Evolutionary conservation across 2,329 filamentous ascomycete species (phyloP), one percentile per base, ranked within the genome.

Genomic region (Aspergillus pseudoviridinutans): DNA sequence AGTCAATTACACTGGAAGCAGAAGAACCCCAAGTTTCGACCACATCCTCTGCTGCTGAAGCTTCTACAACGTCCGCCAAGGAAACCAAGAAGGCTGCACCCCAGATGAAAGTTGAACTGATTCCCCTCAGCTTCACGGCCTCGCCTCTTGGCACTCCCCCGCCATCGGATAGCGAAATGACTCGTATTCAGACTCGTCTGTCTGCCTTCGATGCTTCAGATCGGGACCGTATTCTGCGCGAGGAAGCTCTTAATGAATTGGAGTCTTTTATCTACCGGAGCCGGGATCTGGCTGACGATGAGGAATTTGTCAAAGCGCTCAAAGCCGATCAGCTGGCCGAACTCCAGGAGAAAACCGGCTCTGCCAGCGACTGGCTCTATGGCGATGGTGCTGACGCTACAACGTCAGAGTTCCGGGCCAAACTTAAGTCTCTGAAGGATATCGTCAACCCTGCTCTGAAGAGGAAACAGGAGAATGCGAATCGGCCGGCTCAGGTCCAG

Each of bases 221-320:
- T 75, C 84, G 84, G 64, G 85, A 88, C 28, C 89, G 92, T 52
- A 77, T 86, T 38, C 80, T 86, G 57, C 86, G 92, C 32, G 92
- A 97, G 71, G 93, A 97, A 72, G 86, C 90, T 1, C 80, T 97
- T 57, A 99, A 97, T 76, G 88, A 90, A 63, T 85, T 99, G n/a
- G 94, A 99, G 75, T 88, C 84, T 12, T 97, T 89, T 74, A 96
- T 93, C 14, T 99, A 99, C 80, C 88, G 87, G 68, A 84, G 90
- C 28, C 87, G 92, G 27, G 92, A 97, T 72, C 82, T 96, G 49
- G 80, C 97, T 1, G 88, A 91, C 46, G 87, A 88, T 59, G 86
- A 90, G 50, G 80, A 82, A 1, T 97, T 97, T 71, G 79, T 89
- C 53, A 81, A 82, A 12, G 85, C 83, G 3, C 89, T 92, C 32